A percentile compares a stretch with the other conserved stretches of the same genome.
These are phyloP conservation scores for Eucalyptus marginata DNA, from an alignment of 345 rosid species.

Conservation along the genomic window DNA sequence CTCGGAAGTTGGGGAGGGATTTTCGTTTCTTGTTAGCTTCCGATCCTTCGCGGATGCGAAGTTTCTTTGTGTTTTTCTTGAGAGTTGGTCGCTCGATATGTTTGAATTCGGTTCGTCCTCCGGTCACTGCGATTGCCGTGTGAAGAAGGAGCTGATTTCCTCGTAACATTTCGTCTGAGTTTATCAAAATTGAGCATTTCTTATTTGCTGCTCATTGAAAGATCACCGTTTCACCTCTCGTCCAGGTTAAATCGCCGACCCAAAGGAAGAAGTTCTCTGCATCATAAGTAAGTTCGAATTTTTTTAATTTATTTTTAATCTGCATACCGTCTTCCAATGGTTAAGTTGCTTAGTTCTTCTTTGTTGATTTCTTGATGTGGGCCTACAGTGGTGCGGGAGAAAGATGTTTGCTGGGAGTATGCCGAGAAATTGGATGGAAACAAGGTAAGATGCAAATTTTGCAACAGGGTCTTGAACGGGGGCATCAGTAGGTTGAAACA, in stretches of 20 bases:
- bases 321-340: not conserved
- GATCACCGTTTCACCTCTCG: not conserved
- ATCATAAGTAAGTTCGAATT: not conserved
- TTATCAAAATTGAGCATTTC: not conserved
- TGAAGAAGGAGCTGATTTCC: not conserved
- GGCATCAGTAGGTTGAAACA: conserved; percentile 91
- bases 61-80: not conserved
- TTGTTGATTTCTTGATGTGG: not conserved
- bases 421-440: conserved; percentile 87
- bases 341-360: not conserved
- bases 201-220: not conserved
- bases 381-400: conserved; percentile 79
- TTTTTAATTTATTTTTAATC: not conserved
- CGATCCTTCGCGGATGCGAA: not conserved
- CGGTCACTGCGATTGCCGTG: not conserved
- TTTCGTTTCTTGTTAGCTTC: not conserved
- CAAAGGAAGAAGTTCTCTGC: not conserved
- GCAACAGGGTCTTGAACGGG: conserved; percentile 61
- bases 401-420: conserved; percentile 86
- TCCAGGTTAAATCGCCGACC: not conserved
- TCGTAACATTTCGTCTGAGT: not conserved
- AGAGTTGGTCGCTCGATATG: not conserved
- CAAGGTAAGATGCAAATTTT: conserved; percentile 76
- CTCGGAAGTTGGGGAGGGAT: not conserved
- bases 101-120: not conserved